Base-by-base conservation (phyloP, 164 flowering plant genomes). In the Platanus orientalis region DNA sequence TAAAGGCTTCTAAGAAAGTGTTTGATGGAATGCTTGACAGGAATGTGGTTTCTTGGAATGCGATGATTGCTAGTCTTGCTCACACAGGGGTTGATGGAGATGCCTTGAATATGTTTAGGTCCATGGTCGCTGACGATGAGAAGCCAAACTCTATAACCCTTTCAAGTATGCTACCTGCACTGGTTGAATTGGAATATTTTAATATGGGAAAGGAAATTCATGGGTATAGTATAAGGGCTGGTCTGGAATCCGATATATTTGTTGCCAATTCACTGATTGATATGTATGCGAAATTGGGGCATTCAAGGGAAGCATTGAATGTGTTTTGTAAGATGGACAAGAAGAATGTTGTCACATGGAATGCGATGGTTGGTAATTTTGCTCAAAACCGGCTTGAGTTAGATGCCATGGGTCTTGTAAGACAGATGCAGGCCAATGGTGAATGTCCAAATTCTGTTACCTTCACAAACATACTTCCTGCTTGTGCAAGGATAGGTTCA, bases 221-320 rank as follows among this genome's bases (percentile, higher is more conserved):
- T 62, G 83, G 80, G 17, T 78, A 66, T 70, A 64, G 86, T 62
- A 42, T 81, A 13, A 78, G 83, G 63, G 71, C 26, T 54, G 75
- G 79, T n/a, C 42, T 79, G 53, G 81, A 79, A 11, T 65, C 48
- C 48, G 93, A 87, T 73, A 56, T 80, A 20, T 87, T 80, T 64
- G 71, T 84, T 29, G 69, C 78, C 44, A 75, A 78, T 39, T 81
- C 86, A 1, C 66, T 86, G 71, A 81, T 86, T 36, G 89, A 86
- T 57, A 79, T 81, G 85, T 86, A 86, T 75, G 85, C 83, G 26
- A 86, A 84, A 75, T 74, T 76, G 25, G 81, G 85, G 16, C 63
- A 42, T 54, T 54, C 76, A 24, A 25, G 12, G 20, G 52, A 69
- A 62, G 88, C 89, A 11, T 77, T 76, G 0, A 54, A 58, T 52